phyloP scores from a whole-genome alignment of 148 eudicot genomes.

The Fallopia convolvulus region DNA sequence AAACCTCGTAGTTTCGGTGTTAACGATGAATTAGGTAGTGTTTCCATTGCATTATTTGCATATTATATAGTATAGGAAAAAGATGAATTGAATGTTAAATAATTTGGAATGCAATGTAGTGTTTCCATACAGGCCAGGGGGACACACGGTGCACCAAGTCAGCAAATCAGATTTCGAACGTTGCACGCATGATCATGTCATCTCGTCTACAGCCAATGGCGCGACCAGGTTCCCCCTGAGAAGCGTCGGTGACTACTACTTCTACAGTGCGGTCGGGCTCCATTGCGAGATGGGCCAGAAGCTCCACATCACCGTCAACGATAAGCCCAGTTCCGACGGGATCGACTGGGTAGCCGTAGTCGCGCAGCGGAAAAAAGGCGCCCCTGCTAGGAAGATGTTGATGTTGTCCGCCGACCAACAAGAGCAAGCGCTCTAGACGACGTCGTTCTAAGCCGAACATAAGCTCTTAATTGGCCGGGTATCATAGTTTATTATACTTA shows the following conservation, averaged over 20 bases:
- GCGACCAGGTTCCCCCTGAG: slow-evolving; percentile 34
- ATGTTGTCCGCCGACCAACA: background rate
- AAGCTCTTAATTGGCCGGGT: background rate
- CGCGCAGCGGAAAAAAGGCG: too few relatives aligned
- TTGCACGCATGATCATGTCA: slow-evolving; percentile 25
- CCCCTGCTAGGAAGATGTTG: background rate
- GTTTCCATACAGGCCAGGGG: slow-evolving; percentile 39
- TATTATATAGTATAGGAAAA: too few relatives aligned
- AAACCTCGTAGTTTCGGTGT: slow-evolving; percentile 35
- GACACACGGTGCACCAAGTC: slow-evolving; percentile 50
- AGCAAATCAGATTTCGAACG: slow-evolving; percentile 24
- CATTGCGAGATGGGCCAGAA: slow-evolving; percentile 52
- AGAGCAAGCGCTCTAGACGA: background rate
- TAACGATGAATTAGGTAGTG: slow-evolving; percentile 35
- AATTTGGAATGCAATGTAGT: slow-evolving; percentile 22
- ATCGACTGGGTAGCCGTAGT: background rate
- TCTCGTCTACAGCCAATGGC: slow-evolving; percentile 21
- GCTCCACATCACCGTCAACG: slow-evolving; percentile 39
- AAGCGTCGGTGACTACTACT: slow-evolving; percentile 40
- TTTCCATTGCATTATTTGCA: background rate
- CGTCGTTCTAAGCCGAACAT: background rate
- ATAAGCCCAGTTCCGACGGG: slow-evolving; percentile 20
- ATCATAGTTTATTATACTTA: background rate
- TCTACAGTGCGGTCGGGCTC: slow-evolving; percentile 45
- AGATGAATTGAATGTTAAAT: background rate